phyloP scores from a whole-genome alignment of 1,139 yeast species.

The Lizanozyma gosingica region DNA sequence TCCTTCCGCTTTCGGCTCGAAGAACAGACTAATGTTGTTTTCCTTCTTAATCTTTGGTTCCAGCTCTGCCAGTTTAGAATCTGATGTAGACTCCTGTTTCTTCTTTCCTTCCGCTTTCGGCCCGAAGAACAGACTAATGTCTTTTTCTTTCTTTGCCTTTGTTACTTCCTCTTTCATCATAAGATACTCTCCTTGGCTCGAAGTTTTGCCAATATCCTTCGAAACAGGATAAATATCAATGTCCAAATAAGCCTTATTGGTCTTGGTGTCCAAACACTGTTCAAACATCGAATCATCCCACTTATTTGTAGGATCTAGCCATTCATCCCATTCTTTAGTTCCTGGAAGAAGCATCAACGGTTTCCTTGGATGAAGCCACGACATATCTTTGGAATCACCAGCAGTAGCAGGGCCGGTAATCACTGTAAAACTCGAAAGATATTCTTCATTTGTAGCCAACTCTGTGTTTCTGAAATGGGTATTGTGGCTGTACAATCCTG shows the following conservation, averaged over 20 bases:
- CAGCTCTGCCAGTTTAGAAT: conserved; percentile 18
- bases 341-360: conserved; percentile 63
- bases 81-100: no score
- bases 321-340: conserved; percentile 43
- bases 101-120: background rate
- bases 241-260: conserved; percentile 30
- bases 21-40: background rate
- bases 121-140: background rate
- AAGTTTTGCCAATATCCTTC: conserved; percentile 56
- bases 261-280: conserved; percentile 24
- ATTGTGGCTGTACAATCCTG: conserved; percentile 58
- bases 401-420: conserved; percentile 63
- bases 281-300: conserved; percentile 31
- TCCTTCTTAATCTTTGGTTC: background rate
- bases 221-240: conserved; percentile 50
- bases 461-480: conserved; percentile 20
- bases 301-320: conserved; percentile 47
- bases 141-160: background rate
- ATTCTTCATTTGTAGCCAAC: conserved; percentile 12
- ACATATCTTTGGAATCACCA: conserved; percentile 32
- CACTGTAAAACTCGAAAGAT: conserved; percentile 53
- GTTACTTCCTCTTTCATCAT: conserved; percentile 8
- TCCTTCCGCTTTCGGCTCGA: background rate
- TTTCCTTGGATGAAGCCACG: conserved; percentile 71
- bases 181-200: conserved; percentile 39